Evolutionary conservation across 1,284 basidiomycete species (phyloP).

Genomic region (Papiliotrema laurentii): DNA sequence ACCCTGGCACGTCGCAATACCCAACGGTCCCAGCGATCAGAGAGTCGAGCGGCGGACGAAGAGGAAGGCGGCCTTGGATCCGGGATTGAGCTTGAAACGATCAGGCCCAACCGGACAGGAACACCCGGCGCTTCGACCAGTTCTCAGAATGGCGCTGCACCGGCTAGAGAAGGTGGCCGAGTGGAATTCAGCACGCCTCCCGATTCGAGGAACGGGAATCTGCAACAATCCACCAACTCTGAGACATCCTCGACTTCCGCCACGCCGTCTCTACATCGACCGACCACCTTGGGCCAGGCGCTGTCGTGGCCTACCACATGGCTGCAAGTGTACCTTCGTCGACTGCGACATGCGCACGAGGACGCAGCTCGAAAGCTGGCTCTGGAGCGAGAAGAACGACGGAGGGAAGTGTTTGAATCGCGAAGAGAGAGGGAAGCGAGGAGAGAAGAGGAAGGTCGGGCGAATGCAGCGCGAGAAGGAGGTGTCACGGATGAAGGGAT

Average conservation of each 20-base stretch:
- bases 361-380: slow-evolving; percentile 42
- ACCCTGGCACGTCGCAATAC: slow-evolving; percentile 12
- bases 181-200: slow-evolving; percentile 11
- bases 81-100: slow-evolving; percentile 11
- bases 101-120: background rate
- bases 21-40: slow-evolving; percentile 3
- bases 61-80: slow-evolving; percentile 1
- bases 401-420: slow-evolving; percentile 32
- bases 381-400: slow-evolving; percentile 35
- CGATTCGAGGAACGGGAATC: slow-evolving; percentile 5
- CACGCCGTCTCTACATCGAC: slow-evolving; percentile 40
- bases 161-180: background rate
- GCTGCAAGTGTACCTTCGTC: slow-evolving; percentile 41
- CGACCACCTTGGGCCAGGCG: slow-evolving; percentile 28
- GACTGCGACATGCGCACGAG: slow-evolving; percentile 44
- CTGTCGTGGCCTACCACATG: slow-evolving; percentile 41
- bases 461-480: slow-evolving; percentile 1
- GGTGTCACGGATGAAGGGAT: slow-evolving; percentile 53
- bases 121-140: background rate
- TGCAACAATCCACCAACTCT: slow-evolving; percentile 27
- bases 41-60: background rate
- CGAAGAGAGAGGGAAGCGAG: slow-evolving; percentile 2
- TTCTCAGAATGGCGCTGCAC: background rate
- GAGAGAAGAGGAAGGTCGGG: background rate
- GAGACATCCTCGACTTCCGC: slow-evolving; percentile 43